Evolutionary conservation across 108 stramenopile genomes (phyloP).

Genomic region (Nannochloropsis oceanica): DNA sequence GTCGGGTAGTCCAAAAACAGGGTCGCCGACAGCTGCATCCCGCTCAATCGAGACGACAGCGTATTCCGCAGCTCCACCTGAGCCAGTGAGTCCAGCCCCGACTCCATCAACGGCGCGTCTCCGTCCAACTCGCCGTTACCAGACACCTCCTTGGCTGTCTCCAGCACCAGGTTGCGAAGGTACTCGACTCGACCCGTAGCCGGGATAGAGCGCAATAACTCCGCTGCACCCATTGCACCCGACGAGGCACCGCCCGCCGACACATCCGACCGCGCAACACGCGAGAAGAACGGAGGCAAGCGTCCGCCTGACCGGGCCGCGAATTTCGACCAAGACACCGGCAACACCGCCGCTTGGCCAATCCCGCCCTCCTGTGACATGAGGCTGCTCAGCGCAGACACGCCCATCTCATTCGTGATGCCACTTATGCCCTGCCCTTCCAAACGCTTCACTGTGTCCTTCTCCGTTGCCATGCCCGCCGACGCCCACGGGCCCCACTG

Average conservation of each 20-base stretch:
- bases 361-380: neutral
- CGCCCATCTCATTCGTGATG: neutral
- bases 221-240: neutral
- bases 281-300: neutral
- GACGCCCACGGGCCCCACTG: conserved; percentile 14
- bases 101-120: neutral
- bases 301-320: neutral
- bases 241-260: neutral
- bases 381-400: neutral
- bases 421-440: neutral
- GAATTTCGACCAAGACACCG: neutral
- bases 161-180: neutral
- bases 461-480: conserved; percentile 1
- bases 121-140: neutral
- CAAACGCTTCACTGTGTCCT: neutral
- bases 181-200: neutral
- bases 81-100: neutral
- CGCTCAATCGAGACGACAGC: neutral
- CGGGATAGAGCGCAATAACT: neutral
- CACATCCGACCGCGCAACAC: neutral
- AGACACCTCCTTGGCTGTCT: neutral
- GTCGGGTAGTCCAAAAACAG: neutral
- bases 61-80: neutral
- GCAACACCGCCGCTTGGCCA: neutral
- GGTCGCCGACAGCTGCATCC: neutral